A percentile compares a stretch with the other conserved stretches of the same genome.
Conservation (phyloP, 2,329 filamentous ascomycete species). For the Botryotinia calthae region DNA sequence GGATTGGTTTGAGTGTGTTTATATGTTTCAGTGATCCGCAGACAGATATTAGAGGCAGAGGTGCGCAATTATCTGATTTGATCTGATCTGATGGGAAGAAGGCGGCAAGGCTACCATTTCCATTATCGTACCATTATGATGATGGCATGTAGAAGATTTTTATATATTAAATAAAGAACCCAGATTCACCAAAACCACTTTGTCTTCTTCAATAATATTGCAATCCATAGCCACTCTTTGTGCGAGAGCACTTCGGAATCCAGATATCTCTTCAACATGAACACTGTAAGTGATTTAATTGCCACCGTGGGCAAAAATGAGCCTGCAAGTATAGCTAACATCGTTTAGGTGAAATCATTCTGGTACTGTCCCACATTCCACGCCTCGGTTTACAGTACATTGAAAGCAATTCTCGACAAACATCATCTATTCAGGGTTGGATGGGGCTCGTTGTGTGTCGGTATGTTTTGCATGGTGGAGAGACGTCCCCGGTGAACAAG, state of each 20-base stretch:
- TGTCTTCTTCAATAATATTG: neutral
- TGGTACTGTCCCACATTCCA: constrained; percentile 48
- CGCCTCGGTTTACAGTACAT: constrained; percentile 15
- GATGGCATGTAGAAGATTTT: neutral
- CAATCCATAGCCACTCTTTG: neutral
- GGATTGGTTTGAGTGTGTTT: neutral
- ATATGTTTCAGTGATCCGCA: neutral
- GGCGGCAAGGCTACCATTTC: constrained; percentile 16
- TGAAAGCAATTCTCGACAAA: constrained; percentile 26
- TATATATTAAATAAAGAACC: neutral
- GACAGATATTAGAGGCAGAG: neutral
- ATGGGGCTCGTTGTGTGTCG: constrained; percentile 84
- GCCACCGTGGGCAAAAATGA: neutral
- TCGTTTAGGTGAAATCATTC: constrained; percentile 61
- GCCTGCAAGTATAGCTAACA: constrained; percentile 24
- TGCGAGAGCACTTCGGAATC: neutral
- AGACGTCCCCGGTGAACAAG: constrained; percentile 17
- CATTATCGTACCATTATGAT: constrained; percentile 16
- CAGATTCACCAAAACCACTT: neutral
- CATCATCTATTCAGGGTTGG: constrained; percentile 63
- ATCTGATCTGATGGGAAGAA: neutral
- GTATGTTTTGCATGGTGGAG: constrained; percentile 48
- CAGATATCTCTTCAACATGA: constrained; percentile 43
- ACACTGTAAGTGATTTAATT: constrained; percentile 47
- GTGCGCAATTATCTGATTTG: neutral